These are phyloP conservation scores for Cytospora chrysosperma DNA, from an alignment of 2,329 filamentous ascomycete species.

Conservation along the genomic window DNA sequence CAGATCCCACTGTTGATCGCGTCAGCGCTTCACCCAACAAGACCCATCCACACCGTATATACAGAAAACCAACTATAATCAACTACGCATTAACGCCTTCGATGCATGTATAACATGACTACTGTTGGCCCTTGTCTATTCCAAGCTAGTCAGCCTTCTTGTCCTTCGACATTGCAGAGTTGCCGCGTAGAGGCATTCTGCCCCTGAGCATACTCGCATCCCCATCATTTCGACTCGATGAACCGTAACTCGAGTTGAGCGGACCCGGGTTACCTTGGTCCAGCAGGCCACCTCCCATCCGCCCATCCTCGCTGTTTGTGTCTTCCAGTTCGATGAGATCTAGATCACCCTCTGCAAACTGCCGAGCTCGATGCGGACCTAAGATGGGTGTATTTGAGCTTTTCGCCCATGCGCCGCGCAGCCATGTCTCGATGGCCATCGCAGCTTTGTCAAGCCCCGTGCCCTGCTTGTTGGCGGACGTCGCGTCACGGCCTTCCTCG, in stretches of 20 bases:
- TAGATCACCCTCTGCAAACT: slow-evolving; percentile 42
- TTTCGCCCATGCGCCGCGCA: slow-evolving; percentile 75
- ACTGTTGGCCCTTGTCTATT: slow-evolving; percentile 8
- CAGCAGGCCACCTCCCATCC: slow-evolving; percentile 19
- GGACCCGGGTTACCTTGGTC: slow-evolving; percentile 29
- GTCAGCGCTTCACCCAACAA: slow-evolving; percentile 9
- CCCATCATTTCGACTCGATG: slow-evolving; percentile 41
- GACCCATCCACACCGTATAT: slow-evolving; percentile 15
- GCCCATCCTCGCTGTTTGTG: slow-evolving; percentile 55
- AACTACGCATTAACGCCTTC: slow-evolving; percentile 20
- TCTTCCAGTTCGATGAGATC: slow-evolving; percentile 74
- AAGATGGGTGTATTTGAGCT: slow-evolving; percentile 52
- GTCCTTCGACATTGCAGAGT: slow-evolving; percentile 35
- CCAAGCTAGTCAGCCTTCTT: slow-evolving; percentile 46
- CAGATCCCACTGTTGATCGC: slow-evolving; percentile 11
- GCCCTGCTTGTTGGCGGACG: slow-evolving; percentile 45
- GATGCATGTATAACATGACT: slow-evolving; percentile 11
- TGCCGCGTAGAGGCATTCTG: slow-evolving; percentile 33
- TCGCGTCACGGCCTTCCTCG: slow-evolving; percentile 46
- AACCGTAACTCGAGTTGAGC: slow-evolving; percentile 35
- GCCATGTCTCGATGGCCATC: slow-evolving; percentile 85
- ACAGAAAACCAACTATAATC: slow-evolving; percentile 24
- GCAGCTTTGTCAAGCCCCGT: slow-evolving; percentile 76
- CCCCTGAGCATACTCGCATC: slow-evolving; percentile 39
- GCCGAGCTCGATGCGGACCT: slow-evolving; percentile 31